A percentile compares a stretch with the other conserved stretches of the same genome.
Conservation (phyloP, 176 grass and related monocot genomes). For the Alopecurus myosuroides region DNA sequence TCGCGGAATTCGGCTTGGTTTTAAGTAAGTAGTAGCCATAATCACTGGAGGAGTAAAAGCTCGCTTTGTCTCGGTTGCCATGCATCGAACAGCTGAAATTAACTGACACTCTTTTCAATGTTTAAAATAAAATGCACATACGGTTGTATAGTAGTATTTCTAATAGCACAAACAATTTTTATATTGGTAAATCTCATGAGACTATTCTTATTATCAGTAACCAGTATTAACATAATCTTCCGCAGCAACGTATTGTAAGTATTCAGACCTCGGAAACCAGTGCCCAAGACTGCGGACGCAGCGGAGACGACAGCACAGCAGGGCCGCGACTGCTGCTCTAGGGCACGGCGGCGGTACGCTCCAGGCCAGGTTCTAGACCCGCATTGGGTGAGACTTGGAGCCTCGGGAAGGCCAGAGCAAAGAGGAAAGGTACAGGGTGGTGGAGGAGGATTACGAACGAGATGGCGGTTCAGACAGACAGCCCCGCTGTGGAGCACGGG, state of each 20-base stretch:
- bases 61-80: too few relatives aligned
- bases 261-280: not conserved
- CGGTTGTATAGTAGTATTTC: too few relatives aligned
- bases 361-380: not conserved
- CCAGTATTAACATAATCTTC: too few relatives aligned
- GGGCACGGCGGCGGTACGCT: not conserved
- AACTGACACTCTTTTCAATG: too few relatives aligned
- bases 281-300: not conserved
- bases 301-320: not conserved
- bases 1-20: conserved; percentile 21
- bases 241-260: too few relatives aligned
- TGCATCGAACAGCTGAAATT: too few relatives aligned
- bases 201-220: too few relatives aligned
- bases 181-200: too few relatives aligned
- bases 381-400: not conserved
- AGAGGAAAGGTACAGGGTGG: not conserved
- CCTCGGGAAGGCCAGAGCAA: not conserved
- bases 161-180: too few relatives aligned
- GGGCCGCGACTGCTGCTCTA: not conserved
- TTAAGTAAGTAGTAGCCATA: not conserved
- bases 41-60: not conserved
- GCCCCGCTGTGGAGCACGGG: not conserved
- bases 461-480: not conserved
- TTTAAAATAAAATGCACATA: too few relatives aligned
- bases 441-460: not conserved